phyloP scores from a whole-genome alignment of 129 eudicot genomes.

The Mikania micrantha region DNA sequence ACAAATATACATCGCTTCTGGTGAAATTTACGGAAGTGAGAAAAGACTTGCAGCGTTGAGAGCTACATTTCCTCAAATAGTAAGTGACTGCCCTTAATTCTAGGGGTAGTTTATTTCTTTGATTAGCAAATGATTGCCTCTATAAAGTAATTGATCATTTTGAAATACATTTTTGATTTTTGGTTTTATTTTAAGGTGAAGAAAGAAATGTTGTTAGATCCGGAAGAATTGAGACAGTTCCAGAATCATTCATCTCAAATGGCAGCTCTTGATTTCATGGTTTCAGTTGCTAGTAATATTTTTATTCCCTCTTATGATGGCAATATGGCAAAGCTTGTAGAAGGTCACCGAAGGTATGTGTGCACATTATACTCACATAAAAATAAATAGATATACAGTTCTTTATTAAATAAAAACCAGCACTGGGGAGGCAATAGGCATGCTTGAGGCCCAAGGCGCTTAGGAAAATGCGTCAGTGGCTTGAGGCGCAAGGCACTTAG shows the following conservation, averaged over 20 bases:
- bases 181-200: constrained; percentile 45
- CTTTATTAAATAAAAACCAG: neutral
- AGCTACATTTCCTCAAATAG: constrained; percentile 70
- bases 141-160: neutral
- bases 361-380: neutral
- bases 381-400: neutral
- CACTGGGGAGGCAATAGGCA: no score
- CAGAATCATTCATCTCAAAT: constrained; percentile 95
- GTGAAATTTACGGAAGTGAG: constrained; percentile 88
- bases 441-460: no score
- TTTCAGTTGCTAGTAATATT: constrained; percentile 82
- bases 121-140: neutral
- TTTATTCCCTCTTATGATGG: constrained; percentile 94
- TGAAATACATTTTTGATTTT: neutral
- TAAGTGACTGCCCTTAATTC: constrained; percentile 36
- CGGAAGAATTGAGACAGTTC: constrained; percentile 58
- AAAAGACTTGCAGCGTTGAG: constrained; percentile 66
- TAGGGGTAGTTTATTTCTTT: neutral
- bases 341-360: constrained; percentile 98
- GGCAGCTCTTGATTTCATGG: constrained; percentile 98
- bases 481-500: no score
- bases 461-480: no score
- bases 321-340: constrained; percentile 95
- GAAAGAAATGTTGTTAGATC: constrained; percentile 72
- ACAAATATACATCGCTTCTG: constrained; percentile 93